phyloP scores from a whole-genome alignment of 2,329 filamentous ascomycete genomes.

The Alternaria arbusti region DNA sequence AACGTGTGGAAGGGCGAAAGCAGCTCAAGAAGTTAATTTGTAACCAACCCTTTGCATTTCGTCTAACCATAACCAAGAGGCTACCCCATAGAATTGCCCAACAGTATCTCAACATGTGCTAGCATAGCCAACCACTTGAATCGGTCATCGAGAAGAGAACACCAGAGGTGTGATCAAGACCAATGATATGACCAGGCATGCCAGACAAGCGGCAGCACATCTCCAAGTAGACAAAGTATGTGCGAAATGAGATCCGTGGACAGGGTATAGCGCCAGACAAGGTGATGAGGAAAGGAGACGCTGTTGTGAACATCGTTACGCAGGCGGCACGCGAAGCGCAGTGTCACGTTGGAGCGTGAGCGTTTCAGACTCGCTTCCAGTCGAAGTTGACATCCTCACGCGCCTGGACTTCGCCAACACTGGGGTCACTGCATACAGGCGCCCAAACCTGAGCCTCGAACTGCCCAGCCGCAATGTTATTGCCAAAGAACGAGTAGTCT shows the following conservation, averaged over 20 bases:
- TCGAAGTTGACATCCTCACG: constrained; percentile 24
- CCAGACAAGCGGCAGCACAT: not conserved
- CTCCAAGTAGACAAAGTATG: not conserved
- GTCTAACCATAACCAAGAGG: not conserved
- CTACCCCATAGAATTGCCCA: not conserved
- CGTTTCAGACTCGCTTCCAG: constrained; percentile 16
- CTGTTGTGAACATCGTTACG: not conserved
- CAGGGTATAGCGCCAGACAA: not conserved
- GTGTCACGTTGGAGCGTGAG: not conserved
- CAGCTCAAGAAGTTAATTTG: not conserved
- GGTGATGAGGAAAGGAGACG: not conserved
- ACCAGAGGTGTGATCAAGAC: not conserved
- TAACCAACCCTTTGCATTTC: not conserved
- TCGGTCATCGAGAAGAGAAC: not conserved
- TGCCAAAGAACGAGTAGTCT: constrained; percentile 45
- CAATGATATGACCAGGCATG: not conserved
- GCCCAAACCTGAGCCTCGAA: constrained; percentile 43
- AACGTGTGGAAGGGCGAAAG: not conserved
- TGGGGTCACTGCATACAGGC: constrained; percentile 36
- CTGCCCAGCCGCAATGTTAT: constrained; percentile 38
- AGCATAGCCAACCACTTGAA: not conserved
- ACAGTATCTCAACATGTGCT: not conserved
- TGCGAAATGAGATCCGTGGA: not conserved
- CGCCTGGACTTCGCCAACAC: constrained; percentile 17
- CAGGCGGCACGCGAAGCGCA: not conserved